Base-by-base conservation (phyloP, 164 flowering plant species). In the Vitis rupestris region DNA sequence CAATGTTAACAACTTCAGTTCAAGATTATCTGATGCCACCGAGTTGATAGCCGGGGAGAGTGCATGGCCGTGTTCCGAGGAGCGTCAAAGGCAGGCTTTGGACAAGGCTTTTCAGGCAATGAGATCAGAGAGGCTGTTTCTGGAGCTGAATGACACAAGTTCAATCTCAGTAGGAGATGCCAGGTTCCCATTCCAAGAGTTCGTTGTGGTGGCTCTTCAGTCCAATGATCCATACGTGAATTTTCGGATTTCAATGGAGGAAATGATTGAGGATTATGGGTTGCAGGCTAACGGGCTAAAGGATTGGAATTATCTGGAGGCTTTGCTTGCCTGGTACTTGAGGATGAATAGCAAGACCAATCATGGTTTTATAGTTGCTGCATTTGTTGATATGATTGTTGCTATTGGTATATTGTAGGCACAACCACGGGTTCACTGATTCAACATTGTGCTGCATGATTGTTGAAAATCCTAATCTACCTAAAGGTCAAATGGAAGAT, bases 181-280 rank as follows among this genome's bases (percentile, higher is more conserved):
- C 4, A 65, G 51, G 10, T 7, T 44, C 60, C 51, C 15, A 60
- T 53, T 53, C 56, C 8, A 69, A 17, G 71, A 69, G 29, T 50
- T 62, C 44, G 67, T 54, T 50, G 37, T 50, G 16, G 1, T 72
- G 53, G 63, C 59, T 15, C 29, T 72, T 69, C 75, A 68, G 9
- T 76, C 79, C 1, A 58, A 15, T 2, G 69, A 72, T 50, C 79
- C 79, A n/a, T 67, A 19, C 29, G 54, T 44, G 17, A 75, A 76
- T 37, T 76, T 76, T 57, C 50, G 72, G 29, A 23, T 15, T 19
- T 76, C 79, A 19, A 76, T 76, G 79, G 72, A 64, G 64, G 79
- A 76, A 51, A 76, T 76, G 79, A 66, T 76, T 52, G 79, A 76
- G 53, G 75, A 70, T 19, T 58, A 68, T 54, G 79, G 72, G 16